These are phyloP conservation scores for Pontederia crassipes DNA, from an alignment of 176 grass and related monocot species.

Conservation along the genomic window DNA sequence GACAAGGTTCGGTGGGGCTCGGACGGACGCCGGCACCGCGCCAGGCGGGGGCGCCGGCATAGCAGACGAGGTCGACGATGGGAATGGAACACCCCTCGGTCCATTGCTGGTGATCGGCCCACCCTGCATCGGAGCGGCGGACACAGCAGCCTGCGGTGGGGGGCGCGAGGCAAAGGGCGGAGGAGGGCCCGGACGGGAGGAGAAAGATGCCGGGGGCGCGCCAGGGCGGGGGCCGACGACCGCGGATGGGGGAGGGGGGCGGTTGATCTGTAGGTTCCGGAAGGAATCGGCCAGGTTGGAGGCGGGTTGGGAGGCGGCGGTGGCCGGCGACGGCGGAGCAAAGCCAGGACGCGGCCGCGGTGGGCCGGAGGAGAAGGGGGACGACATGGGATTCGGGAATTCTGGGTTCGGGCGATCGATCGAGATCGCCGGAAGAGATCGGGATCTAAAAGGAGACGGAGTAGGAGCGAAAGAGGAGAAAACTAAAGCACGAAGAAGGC, in stretches of 20 bases:
- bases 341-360: conserved; percentile 22
- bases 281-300: conserved; percentile 19
- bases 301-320: not conserved
- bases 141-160: conserved; percentile 7
- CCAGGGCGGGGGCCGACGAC: not conserved
- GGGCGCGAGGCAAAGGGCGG: conserved; percentile 6
- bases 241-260: conserved; percentile 14
- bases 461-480: not conserved
- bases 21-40: not conserved
- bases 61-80: not conserved
- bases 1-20: conserved; percentile 5
- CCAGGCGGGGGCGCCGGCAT: not conserved
- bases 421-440: conserved; percentile 19
- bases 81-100: not conserved
- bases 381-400: conserved; percentile 22
- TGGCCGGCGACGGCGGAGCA: not conserved
- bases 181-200: not conserved
- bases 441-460: conserved; percentile 20
- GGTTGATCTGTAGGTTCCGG: conserved; percentile 57
- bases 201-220: conserved; percentile 4
- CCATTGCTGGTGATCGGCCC: conserved; percentile 14
- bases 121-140: not conserved
- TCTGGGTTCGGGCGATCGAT: not conserved
- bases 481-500: not conserved
- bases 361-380: conserved; percentile 8